phyloP scores from a whole-genome alignment of 306 rosid genomes.

The Gillenia trifoliata region DNA sequence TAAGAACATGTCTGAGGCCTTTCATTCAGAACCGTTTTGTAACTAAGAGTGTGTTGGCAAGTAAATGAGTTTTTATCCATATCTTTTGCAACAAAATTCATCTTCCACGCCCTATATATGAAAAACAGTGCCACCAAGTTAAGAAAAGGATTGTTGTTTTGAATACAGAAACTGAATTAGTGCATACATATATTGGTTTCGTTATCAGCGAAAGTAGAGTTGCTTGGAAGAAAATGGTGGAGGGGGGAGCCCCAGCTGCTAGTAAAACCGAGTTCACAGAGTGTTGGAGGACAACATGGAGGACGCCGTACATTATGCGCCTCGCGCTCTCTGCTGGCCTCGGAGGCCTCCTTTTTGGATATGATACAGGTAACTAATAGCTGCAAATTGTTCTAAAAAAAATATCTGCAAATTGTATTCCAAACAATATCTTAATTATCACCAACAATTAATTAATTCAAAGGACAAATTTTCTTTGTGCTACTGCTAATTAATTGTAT shows the following conservation, averaged over 20 bases:
- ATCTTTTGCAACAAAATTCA: too few relatives aligned
- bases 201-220: too few relatives aligned
- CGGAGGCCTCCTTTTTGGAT: conserved; percentile 83
- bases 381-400: too few relatives aligned
- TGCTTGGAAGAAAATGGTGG: conserved; percentile 25
- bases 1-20: not conserved
- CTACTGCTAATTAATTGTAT: not conserved
- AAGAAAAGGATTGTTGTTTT: too few relatives aligned
- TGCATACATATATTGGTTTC: too few relatives aligned
- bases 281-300: conserved; percentile 52
- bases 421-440: not conserved
- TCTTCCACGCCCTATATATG: too few relatives aligned
- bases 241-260: conserved; percentile 29
- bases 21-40: not conserved
- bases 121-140: too few relatives aligned
- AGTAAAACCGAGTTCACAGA: conserved; percentile 49
- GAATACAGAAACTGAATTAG: too few relatives aligned
- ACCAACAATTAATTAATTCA: not conserved
- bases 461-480: not conserved
- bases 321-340: conserved; percentile 81
- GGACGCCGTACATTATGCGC: conserved; percentile 66
- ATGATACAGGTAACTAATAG: conserved; percentile 54
- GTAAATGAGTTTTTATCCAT: not conserved
- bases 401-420: too few relatives aligned
- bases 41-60: not conserved